Evolutionary conservation across 2,329 filamentous ascomycete genomes (phyloP), one percentile per base, ranked within the genome.

Genomic region (Cercospora brassicicola): DNA sequence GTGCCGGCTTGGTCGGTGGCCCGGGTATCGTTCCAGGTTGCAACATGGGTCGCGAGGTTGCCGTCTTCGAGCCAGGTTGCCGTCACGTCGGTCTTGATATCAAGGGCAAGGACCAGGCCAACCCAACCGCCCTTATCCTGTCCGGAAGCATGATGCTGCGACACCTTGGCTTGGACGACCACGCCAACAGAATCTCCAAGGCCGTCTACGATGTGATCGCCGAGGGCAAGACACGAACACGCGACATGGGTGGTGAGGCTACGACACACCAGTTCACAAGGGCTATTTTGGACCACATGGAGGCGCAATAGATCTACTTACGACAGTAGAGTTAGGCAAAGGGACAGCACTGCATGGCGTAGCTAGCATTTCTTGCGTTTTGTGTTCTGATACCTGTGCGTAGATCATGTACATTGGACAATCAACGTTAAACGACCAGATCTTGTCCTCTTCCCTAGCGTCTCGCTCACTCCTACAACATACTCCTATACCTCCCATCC

Each of bases 61-160:
- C 95, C 76, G 93, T 99, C 74, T 99, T 99, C 83, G 95, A 99
- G 88, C 95, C 95, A 69, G 95, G 95, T 73, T 99, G 95, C 90
- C 91, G 95, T 84, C 95, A 99, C 88, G 95, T 99, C 80, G 95
- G 95, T 84, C 91, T 99, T 60, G 95, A 99, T 82, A 99, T 99
- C 85, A 94, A 98, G 90, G 95, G 95, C 86, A 97, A 97, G 87
- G 94, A 97, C 84, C 93, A 98, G 86, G 95, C 95, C 74, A 99
- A 99, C 88, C 95, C 95, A 64, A 97, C 93, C 66, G 95, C 95
- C 73, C 87, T 99, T 85, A 88, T 99, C 75, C 91, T 99, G 72
- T 97, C 93, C 68, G 93, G 93, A 73, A 92, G 93, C 80, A 99
- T 99, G 95, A 90, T 99, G 77, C 88, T 99, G 81, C 91, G 95